Base-by-base conservation (phyloP, 1,139 yeast genomes). In the Martiniozyma asiatica region DNA sequence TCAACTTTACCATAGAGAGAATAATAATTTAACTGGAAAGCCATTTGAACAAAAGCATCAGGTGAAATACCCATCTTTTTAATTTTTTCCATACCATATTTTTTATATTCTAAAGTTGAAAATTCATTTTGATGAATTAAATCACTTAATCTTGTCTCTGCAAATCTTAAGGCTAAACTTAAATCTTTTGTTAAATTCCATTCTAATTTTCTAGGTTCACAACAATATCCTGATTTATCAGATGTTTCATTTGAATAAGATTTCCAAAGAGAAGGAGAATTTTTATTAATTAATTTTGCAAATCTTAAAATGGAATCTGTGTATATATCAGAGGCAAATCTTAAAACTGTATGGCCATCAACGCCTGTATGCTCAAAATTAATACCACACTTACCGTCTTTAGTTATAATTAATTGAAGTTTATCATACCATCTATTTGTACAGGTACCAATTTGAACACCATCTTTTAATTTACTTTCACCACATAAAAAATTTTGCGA, bases 331-430 rank as follows among this genome's bases (percentile, higher is more conserved):
- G 85, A 73, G 11, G 84, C 94, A 58, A 80, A 79, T 39, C 95
- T 60, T 44, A 85, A 60, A 6, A 85, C 94, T 0, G 96, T 85
- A 52, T 85, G 95, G 34, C 96, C 95, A 57, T 85, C 96, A 21
- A 85, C 93, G 45, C 95, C 95, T 0, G 95, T 85, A 50, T 85
- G 95, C 51, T 85, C 96, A 51, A 85, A 85, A 53, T 85, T 85
- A 44, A 85, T 76, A 24, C 96, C 96, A 2, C 93, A 94, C 53
- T 81, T 81, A 22, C 94, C 94, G 53, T 84, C 82, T 50, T 75
- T 73, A n/a, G 95, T 82, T 31, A 85, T 73, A 35, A 85, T 85
- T 41, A 85, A 66, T 55, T 85, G 96, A 40, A 85, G 59, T 57
- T 85, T 85, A 56, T 85, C 95, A 51, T 84, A 85, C 95, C 95